Evolutionary conservation across 495 filamentous ascomycete genomes (phyloP).

Genomic region (Aspergillus mulundensis): DNA sequence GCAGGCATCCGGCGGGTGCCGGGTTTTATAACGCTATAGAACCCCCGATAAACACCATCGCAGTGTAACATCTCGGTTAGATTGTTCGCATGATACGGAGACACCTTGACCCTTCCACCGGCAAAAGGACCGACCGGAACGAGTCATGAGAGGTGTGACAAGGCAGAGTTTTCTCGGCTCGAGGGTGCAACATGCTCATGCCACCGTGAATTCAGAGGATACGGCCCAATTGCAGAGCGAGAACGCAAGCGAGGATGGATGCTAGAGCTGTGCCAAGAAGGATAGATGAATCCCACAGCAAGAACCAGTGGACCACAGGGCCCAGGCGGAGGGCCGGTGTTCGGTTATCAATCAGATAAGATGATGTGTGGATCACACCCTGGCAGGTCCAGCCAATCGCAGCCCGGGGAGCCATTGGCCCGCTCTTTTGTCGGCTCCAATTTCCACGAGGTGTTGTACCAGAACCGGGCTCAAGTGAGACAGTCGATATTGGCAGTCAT

Average conservation of each 20-base stretch:
- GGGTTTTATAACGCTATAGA: constrained; percentile 7
- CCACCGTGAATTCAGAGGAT: neutral
- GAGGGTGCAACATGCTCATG: neutral
- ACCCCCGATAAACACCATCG: neutral
- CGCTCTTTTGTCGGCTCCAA: neutral
- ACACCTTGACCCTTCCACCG: neutral
- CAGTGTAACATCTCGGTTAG: neutral
- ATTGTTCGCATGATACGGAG: neutral
- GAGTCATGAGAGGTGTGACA: neutral
- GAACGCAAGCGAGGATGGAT: constrained; percentile 1
- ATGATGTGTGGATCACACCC: constrained; percentile 11
- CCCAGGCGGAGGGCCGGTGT: neutral
- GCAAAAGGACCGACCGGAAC: constrained; percentile 4
- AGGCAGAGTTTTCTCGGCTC: constrained; percentile 1
- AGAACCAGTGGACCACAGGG: constrained; percentile 9
- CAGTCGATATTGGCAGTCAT: constrained; percentile 2
- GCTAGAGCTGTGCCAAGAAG: constrained; percentile 10
- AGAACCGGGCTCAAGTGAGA: constrained; percentile 4
- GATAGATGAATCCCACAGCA: constrained; percentile 10
- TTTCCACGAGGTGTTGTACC: neutral
- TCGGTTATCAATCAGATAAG: constrained; percentile 19
- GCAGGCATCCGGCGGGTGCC: neutral
- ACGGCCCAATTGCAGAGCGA: neutral
- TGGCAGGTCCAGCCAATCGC: neutral
- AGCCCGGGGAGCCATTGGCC: neutral